phyloP scores from a whole-genome alignment of 192 early-diverging fungal species.

The Coemansia sp. region DNA sequence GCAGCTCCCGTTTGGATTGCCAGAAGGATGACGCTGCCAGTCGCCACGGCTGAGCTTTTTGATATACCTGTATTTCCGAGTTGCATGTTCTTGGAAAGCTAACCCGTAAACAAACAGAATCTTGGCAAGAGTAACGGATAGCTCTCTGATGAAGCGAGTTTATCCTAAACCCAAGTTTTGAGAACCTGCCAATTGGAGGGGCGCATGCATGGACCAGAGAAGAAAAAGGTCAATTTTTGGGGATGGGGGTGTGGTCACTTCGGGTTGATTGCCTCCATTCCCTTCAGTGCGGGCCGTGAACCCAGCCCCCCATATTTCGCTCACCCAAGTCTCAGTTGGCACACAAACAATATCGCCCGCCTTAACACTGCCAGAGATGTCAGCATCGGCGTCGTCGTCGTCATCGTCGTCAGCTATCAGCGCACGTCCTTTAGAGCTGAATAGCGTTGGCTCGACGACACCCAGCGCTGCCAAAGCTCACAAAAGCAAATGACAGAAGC shows the following conservation, averaged over 20 bases:
- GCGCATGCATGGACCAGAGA: conserved; percentile 26
- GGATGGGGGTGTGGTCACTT: conserved; percentile 12
- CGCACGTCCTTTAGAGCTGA: no score
- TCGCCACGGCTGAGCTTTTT: not conserved
- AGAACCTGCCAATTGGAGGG: conserved; percentile 8
- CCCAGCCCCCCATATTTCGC: not conserved
- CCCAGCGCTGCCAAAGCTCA: no score
- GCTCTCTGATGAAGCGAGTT: not conserved
- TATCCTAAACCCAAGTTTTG: not conserved
- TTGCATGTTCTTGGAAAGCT: not conserved
- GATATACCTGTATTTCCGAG: not conserved
- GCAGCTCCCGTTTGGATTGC: not conserved
- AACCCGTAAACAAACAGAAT: not conserved
- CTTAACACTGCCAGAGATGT: no score
- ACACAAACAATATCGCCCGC: no score
- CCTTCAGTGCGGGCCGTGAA: conserved; percentile 15
- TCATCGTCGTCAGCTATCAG: no score
- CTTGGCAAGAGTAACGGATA: not conserved
- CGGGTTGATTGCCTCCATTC: conserved; percentile 3
- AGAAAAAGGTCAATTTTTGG: conserved; percentile 10
- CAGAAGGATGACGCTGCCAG: not conserved
- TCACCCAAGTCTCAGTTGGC: no score
- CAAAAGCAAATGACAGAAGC: not conserved
- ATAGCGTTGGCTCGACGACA: no score
- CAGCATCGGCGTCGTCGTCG: no score